Base-by-base conservation (phyloP, 257 asterid genomes). In the Capsicum rhomboideum region DNA sequence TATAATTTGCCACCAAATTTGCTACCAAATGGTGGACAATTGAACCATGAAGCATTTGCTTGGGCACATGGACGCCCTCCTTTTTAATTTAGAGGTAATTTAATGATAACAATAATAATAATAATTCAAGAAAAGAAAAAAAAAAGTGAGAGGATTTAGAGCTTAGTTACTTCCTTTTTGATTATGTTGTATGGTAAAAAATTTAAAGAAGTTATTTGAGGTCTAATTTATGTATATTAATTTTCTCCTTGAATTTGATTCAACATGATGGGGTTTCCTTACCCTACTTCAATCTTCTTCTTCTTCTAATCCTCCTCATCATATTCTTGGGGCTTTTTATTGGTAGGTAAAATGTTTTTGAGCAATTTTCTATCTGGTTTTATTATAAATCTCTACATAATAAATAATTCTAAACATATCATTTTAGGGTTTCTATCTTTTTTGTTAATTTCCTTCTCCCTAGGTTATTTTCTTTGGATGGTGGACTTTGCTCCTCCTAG, bases 31-130 rank as follows among this genome's bases (percentile, higher is more conserved):
- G 89, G 89, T 14, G 91, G 91, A 20, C 88, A 89, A 83, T 67
- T 91, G 89, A 90, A 55, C 78, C 92, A 84, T 86, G 94, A 92
- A 63, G 84, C 93, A 0, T 88, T 58, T 87, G 91, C 83, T 82
- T 91, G 94, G 96, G 88, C 87, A 71, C 94, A 92, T 86, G 93
- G 90, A 4, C 88, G 91, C 44, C 89, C 88, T 83, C 90, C 92
- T n/a, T 92, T 83, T 82, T 92, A 87, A 69, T 74, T 59, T 18
- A 56, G 59, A 88, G 87, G 85, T 79, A 74, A 84, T 55, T 44
- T 59, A 23, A 82, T 68, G 59, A 67, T 63, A 42, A 37, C 42
- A 63, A 31, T 18, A 46, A 80, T 28, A 46, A 80, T 28, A 82
- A 46, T 26, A 14, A 59, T 75, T 50, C 42, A 50, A 80, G 26